Evolutionary conservation across 169 alveolate species (phyloP), one percentile per base, ranked within the genome.

Genomic region (Plasmodium gallinaceum): DNA sequence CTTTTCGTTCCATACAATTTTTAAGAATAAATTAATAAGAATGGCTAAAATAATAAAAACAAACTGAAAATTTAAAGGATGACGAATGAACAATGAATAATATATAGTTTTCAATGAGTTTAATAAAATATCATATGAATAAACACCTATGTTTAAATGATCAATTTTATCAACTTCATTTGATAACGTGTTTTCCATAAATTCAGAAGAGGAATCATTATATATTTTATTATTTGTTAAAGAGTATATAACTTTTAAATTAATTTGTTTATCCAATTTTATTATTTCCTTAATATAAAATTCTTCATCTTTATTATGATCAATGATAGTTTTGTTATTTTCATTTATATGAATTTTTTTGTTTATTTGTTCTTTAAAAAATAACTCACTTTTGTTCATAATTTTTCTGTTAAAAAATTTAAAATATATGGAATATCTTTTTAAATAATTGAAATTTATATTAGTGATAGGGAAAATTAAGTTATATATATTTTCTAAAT

Each of bases 1-100:
- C 61, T 22, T 86, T 48, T 86, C 78, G 39, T 72, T 61, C 16
- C 46, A 22, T 16, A 86, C 92, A 70, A 86, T 45, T 72, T 72
- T 86, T 51, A 86, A 54, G 24, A 71, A 51, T 32, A 86, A 72
- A 22, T 46, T 72, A 26, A 73, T 48, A 20, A 69, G 74, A 9
- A 86, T 60, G 43, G 57, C 32, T 14, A 86, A 22, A 24, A 86
- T 86, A 32, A 86, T 69, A 62, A 86, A 45, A 45, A 46, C 52
- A 20, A 61, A 14, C 20, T 86, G 92, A 37, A 45, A 70, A 14
- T 57, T 73, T 64, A 86, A 45, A 62, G 91, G 73, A 18, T 86
- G 26, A 5, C 61, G 32, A 5, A 86, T 64, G 16, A 26, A 57
- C 26, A 70, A 54, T 20, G 78, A 86, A 65, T 86, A 43, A 42